Evolutionary conservation across 1,284 basidiomycete genomes (phyloP).

Genomic region (Tilletia setariae): DNA sequence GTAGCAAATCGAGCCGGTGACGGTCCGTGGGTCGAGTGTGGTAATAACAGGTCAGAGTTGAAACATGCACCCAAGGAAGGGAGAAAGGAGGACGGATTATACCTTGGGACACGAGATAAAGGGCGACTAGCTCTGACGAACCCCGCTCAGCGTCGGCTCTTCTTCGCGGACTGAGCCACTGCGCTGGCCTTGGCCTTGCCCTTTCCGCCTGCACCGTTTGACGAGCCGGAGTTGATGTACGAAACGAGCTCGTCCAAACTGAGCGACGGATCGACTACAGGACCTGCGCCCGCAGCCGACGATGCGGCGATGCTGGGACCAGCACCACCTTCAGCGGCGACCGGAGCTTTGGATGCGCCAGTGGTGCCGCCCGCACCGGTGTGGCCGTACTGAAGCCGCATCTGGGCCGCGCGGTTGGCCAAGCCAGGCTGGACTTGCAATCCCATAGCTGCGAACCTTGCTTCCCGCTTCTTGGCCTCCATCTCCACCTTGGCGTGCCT

Average conservation of each 20-base stretch:
- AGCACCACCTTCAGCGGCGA: background rate
- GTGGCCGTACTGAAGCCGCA: slow-evolving; percentile 8
- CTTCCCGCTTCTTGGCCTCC: slow-evolving; percentile 30
- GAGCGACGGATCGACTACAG: background rate
- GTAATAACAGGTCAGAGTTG: too few relatives aligned
- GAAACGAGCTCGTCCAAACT: slow-evolving; percentile 12
- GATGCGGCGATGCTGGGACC: background rate
- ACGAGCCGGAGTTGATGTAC: slow-evolving; percentile 10
- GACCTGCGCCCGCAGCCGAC: background rate
- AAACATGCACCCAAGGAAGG: background rate
- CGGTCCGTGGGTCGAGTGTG: too few relatives aligned
- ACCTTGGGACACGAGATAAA: too few relatives aligned
- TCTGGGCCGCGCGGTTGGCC: slow-evolving; percentile 11
- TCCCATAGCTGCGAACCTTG: background rate
- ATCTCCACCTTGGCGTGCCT: slow-evolving; percentile 47
- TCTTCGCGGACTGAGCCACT: background rate
- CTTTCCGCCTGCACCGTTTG: background rate
- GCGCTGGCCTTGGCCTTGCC: slow-evolving; percentile 4
- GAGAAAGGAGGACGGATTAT: background rate
- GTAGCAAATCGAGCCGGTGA: too few relatives aligned
- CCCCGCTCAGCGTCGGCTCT: background rate
- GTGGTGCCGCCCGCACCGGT: background rate
- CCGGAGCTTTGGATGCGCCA: background rate
- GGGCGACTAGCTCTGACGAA: background rate
- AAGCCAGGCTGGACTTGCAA: background rate